Conservation (phyloP, 345 rosid species). For the Physaria fendleri region DNA sequence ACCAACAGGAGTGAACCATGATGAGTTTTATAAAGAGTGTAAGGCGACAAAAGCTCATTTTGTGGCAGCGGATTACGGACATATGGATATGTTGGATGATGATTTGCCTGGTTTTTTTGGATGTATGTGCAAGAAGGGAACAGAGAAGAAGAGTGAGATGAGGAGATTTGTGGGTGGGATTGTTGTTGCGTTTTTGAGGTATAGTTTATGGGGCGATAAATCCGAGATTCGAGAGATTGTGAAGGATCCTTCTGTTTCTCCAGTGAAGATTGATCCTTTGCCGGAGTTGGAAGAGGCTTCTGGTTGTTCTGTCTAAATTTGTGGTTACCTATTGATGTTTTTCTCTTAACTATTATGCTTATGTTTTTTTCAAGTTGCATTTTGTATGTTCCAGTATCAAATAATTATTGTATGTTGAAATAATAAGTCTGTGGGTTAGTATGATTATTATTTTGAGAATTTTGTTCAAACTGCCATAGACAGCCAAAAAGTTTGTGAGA, state of each 20-base stretch:
- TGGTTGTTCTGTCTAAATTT: neutral
- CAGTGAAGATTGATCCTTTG: conserved; percentile 18
- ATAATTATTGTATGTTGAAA: too few relatives aligned
- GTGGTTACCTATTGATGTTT: neutral
- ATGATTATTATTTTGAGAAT: too few relatives aligned
- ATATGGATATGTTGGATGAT: conserved; percentile 34
- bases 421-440: too few relatives aligned
- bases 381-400: neutral
- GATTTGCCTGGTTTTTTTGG: conserved; percentile 17
- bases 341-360: neutral
- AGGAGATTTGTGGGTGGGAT: conserved; percentile 30
- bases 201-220: conserved; percentile 14
- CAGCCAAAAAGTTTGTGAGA: too few relatives aligned
- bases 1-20: conserved; percentile 22
- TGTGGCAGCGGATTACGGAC: conserved; percentile 29
- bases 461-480: too few relatives aligned
- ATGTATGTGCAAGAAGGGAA: conserved; percentile 25
- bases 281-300: conserved; percentile 22
- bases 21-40: conserved; percentile 29
- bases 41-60: conserved; percentile 24
- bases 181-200: conserved; percentile 24
- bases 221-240: conserved; percentile 15
- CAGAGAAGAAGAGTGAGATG: conserved; percentile 10
- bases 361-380: neutral
- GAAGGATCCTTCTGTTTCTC: conserved; percentile 21